Base-by-base conservation (phyloP, 495 filamentous ascomycete genomes). In the Hamigera avellanea region DNA sequence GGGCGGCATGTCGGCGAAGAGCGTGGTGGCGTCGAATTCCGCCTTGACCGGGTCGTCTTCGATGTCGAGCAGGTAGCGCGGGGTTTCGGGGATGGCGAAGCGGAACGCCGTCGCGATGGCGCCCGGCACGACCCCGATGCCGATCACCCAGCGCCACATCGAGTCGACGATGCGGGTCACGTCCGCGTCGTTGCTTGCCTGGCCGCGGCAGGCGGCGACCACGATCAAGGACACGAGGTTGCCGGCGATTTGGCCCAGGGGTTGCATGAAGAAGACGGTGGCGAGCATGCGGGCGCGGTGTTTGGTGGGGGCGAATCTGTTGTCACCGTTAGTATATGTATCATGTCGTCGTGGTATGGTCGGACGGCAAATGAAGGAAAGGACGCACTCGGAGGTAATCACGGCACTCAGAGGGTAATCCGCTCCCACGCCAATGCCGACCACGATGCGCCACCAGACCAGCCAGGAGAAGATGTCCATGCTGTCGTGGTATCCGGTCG, bases 181-280 rank as follows among this genome's bases (percentile, higher is more conserved):
- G 32, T 70, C 61, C 14, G 36, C 50, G n/a, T 35, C 33, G 1
- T 38, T n/a, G n/a, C n/a, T n/a, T 2, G 44, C 46, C 26, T 52
- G 52, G 14, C 42, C 44, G 7, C 51, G 49, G 21, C 56, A 56
- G n/a, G 49, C 45, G 2, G 61, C 56, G 15, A 72, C 57, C 1
- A 68, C 61, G 26, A 70, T 54, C 0, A 70, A 44, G 0, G 66
- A 61, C 26, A 73, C 61, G 15, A 76, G 35, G n/a, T 72, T 69
- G 16, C 64, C 78, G 6, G 71, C 59, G n/a, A 82, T 59, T 39
- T 81, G 78, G 1, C 77, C 78, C 6, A 81, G 43, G 0, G 76
- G 70, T 33, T 83, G 79, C 69, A 74, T 76, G 34, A 77, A 61
- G 52, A 81, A 81, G 12, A 83, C 73, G 3, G 69, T 68, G 6